phyloP scores from a whole-genome alignment of 805 yeast genomes.

The Candida nanaspora region DNA sequence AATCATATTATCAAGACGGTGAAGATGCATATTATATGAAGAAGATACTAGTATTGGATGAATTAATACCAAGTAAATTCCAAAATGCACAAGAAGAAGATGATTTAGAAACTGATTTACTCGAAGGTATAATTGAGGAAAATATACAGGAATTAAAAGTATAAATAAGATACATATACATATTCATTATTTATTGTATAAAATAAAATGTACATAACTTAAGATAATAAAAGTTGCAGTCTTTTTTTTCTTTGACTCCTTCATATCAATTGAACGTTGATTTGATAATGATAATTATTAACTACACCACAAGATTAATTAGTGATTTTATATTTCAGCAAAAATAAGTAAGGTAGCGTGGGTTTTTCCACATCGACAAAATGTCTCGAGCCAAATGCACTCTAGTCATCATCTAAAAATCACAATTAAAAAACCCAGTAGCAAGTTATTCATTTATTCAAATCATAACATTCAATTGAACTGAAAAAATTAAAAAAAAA shows the following conservation, averaged over 20 bases:
- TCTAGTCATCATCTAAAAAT: conserved; percentile 71
- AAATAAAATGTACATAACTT: not conserved
- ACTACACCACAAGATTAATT: no score
- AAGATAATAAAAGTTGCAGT: no score
- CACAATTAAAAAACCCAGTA: not conserved
- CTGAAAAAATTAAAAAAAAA: no score
- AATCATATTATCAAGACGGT: conserved; percentile 90
- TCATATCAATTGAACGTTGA: no score
- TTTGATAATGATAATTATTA: no score
- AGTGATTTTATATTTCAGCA: no score
- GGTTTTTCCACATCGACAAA: conserved; percentile 95
- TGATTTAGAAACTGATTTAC: conserved; percentile 43
- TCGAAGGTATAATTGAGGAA: conserved; percentile 25
- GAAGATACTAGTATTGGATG: conserved; percentile 54
- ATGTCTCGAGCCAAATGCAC: conserved; percentile 99
- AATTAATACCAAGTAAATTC: conserved; percentile 50
- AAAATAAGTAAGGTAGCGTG: conserved; percentile 87
- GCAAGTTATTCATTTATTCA: not conserved
- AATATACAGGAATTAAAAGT: conserved; percentile 5
- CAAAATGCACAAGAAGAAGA: conserved; percentile 45
- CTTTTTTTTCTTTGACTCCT: no score
- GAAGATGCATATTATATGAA: conserved; percentile 98
- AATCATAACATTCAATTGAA: no score
- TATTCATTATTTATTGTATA: not conserved
- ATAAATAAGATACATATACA: not conserved